Percentiles rank a stretch among this genome's conserved stretches.
These are phyloP conservation scores for Nicotiana attenuata DNA, from an alignment of 257 asterid species.

Conservation along the genomic window DNA sequence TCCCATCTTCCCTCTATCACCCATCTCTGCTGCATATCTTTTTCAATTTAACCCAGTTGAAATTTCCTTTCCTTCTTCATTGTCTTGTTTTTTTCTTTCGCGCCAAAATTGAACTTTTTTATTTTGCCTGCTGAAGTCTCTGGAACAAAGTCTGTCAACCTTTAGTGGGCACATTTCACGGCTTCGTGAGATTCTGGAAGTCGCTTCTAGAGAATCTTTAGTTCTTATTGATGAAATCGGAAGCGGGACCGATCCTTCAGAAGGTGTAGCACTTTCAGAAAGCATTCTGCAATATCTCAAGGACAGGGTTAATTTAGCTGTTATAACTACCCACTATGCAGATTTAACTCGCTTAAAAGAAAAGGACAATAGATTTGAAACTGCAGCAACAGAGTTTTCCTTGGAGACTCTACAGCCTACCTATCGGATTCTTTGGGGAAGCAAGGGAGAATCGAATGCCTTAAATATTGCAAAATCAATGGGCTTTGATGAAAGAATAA, in stretches of 20 bases:
- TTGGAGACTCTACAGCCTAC: constrained; percentile 79
- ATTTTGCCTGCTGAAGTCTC: constrained; percentile 55
- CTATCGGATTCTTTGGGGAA: constrained; percentile 88
- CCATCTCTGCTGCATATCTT: neutral
- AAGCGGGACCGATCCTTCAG: constrained; percentile 98
- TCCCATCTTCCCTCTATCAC: neutral
- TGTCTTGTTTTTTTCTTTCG: constrained; percentile 10
- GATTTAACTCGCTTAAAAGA: constrained; percentile 83
- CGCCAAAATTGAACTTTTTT: neutral
- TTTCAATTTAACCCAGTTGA: neutral
- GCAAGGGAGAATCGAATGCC: constrained; percentile 87
- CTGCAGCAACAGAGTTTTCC: constrained; percentile 96
- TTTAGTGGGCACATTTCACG: constrained; percentile 93
- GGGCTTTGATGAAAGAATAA: constrained; percentile 63
- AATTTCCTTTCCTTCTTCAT: neutral
- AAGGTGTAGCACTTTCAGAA: constrained; percentile 88
- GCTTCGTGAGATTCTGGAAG: constrained; percentile 61
- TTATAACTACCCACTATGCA: constrained; percentile 90
- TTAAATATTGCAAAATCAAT: constrained; percentile 69
- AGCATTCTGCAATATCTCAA: constrained; percentile 83
- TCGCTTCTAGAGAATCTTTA: constrained; percentile 74
- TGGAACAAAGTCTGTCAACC: constrained; percentile 92
- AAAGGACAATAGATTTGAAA: constrained; percentile 70
- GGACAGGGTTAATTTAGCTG: constrained; percentile 77
- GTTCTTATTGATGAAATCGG: constrained; percentile 98